Percentiles rank a stretch among this genome's conserved stretches.
Evolutionary conservation across 345 rosid genomes (phyloP).

Genomic region (Excoecaria cochinchinensis): DNA sequence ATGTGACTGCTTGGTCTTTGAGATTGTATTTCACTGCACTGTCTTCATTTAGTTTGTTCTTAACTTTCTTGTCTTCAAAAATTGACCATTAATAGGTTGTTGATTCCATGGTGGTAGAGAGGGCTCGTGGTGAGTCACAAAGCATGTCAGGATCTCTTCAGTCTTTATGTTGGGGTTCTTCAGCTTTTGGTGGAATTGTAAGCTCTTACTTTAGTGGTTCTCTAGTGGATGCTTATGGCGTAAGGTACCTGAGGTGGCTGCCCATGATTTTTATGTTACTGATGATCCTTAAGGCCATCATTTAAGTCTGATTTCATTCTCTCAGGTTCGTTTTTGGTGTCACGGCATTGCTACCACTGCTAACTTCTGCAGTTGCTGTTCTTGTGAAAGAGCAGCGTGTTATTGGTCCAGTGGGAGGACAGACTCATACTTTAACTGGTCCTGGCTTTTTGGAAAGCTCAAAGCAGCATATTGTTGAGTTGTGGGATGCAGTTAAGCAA

Average conservation of each 20-base stretch:
- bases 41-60: neutral
- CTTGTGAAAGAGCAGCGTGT: constrained; percentile 82
- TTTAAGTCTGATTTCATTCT: constrained; percentile 19
- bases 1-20: neutral
- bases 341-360: constrained; percentile 76
- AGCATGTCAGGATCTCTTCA: constrained; percentile 88
- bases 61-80: neutral
- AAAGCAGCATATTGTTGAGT: constrained; percentile 56
- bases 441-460: constrained; percentile 66
- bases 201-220: constrained; percentile 97
- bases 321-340: constrained; percentile 95
- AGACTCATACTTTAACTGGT: constrained; percentile 33
- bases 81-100: constrained; percentile 61
- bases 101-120: constrained; percentile 98
- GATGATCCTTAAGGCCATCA: constrained; percentile 12
- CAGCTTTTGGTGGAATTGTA: constrained; percentile 96
- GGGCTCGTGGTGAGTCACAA: constrained; percentile 98
- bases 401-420: constrained; percentile 42
- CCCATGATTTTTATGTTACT: neutral
- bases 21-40: neutral
- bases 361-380: constrained; percentile 92
- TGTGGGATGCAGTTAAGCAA: constrained; percentile 76
- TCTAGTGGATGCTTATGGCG: constrained; percentile 84
- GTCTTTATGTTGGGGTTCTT: constrained; percentile 97
- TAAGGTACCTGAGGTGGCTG: constrained; percentile 49